phyloP scores from a whole-genome alignment of 2,329 filamentous ascomycete species.

The Colletotrichum musae region DNA sequence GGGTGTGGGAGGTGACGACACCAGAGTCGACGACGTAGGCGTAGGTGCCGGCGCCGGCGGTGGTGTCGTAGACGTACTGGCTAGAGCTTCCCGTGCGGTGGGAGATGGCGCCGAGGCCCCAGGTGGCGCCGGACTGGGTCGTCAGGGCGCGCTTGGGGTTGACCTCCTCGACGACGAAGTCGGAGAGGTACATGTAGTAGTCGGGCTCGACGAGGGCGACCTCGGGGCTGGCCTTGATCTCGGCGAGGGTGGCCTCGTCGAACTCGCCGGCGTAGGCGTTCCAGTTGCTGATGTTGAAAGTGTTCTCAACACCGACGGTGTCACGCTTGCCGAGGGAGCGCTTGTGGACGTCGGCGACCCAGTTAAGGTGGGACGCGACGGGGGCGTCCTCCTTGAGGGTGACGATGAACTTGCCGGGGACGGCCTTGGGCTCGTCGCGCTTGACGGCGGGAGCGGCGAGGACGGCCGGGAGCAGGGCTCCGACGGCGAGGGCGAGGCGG shows the following conservation, averaged over 20 bases:
- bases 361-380: slow-evolving; percentile 48
- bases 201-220: slow-evolving; percentile 53
- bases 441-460: slow-evolving; percentile 45
- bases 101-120: slow-evolving; percentile 63
- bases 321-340: slow-evolving; percentile 51
- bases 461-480: slow-evolving; percentile 51
- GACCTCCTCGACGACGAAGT: slow-evolving; percentile 38
- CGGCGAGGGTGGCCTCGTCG: slow-evolving; percentile 56
- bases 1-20: slow-evolving; percentile 60
- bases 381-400: slow-evolving; percentile 58
- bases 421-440: slow-evolving; percentile 49
- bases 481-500: slow-evolving; percentile 49
- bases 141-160: slow-evolving; percentile 40
- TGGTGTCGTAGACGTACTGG: slow-evolving; percentile 59
- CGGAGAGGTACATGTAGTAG: slow-evolving; percentile 47
- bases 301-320: slow-evolving; percentile 37
- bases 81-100: slow-evolving; percentile 51
- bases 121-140: slow-evolving; percentile 55
- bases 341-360: slow-evolving; percentile 50
- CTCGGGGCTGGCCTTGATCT: slow-evolving; percentile 56
- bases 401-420: slow-evolving; percentile 61
- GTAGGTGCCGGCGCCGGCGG: slow-evolving; percentile 58
- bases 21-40: slow-evolving; percentile 71
- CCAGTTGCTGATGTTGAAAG: slow-evolving; percentile 50
- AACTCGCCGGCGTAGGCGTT: slow-evolving; percentile 61